Evolutionary conservation across 2,329 filamentous ascomycete species (phyloP), one percentile per base, ranked within the genome.

Genomic region (Pestalotiopsis sp.): DNA sequence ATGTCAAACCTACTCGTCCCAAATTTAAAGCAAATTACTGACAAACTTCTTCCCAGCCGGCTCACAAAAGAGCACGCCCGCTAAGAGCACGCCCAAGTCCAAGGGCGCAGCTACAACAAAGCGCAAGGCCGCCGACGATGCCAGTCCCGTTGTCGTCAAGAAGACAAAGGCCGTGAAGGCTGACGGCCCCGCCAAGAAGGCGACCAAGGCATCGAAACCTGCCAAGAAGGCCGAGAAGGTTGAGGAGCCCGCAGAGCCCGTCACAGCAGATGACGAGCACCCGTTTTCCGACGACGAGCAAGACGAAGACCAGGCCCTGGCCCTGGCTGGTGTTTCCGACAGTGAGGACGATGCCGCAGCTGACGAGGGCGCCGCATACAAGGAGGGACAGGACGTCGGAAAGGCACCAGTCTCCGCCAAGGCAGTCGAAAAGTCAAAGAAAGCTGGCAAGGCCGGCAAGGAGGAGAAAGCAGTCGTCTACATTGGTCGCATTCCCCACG

Each of bases 401-500:
- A 84, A 84, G 76, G 82, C 86, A 49, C 87, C 87, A 66, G 79
- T 85, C 71, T 75, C 83, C 23, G 81, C 85, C 69, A 82, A 83
- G 72, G 82, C 83, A 62, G 73, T 82, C 11, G 76, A 80, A 71
- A 83, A 85, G 74, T 71, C 72, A 25, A 75, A 73, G 66, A 80
- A 80, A 71, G 82, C 84, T 25, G 80, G 82, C 31, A 78, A 82
- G 73, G 75, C 74, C 36, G 73, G 52, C 70, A 83, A 83, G 68
- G 84, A 86, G 61, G 86, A 88, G 65, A 89, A 93, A 1, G 95
- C 95, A 61, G 91, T 96, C 56, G 87, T 98, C 77, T 98, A 97
- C 82, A 87, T 99, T 76, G 94, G 93, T 78, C 93, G 94, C 72
- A 91, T 97, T 70, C 95, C 95, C 52, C 82, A 82, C 72, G 93